phyloP scores from a whole-genome alignment of 345 rosid species.

The Aurinia saxatilis region DNA sequence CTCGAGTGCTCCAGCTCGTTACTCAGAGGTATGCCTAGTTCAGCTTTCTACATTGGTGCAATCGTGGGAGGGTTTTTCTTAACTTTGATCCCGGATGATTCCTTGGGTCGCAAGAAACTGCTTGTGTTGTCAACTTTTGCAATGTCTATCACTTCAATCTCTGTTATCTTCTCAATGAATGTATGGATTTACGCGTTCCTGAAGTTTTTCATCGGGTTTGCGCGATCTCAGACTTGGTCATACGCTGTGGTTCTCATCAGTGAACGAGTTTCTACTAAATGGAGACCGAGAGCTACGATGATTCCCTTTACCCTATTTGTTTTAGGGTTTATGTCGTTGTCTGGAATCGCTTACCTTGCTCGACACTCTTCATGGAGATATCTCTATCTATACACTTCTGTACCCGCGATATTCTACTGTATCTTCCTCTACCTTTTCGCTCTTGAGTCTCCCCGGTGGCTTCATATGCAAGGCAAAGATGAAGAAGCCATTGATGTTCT shows the following conservation, averaged over 20 bases:
- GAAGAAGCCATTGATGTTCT: slow-evolving; percentile 32
- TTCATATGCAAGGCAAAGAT: slow-evolving; percentile 33
- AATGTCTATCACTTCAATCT: slow-evolving; percentile 37
- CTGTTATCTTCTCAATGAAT: slow-evolving; percentile 35
- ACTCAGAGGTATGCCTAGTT: slow-evolving; percentile 44
- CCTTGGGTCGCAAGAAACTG: slow-evolving; percentile 59
- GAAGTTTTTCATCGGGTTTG: slow-evolving; percentile 39
- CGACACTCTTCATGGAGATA: slow-evolving; percentile 40
- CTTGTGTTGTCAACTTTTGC: slow-evolving; percentile 35
- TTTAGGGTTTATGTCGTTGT: slow-evolving; percentile 45
- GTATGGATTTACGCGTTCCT: slow-evolving; percentile 40
- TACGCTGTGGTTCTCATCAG: slow-evolving; percentile 37
- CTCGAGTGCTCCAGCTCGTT: slow-evolving; percentile 40
- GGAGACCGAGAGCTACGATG: slow-evolving; percentile 43
- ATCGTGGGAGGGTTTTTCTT: slow-evolving; percentile 41
- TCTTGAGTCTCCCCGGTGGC: slow-evolving; percentile 54
- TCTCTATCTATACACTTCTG: slow-evolving; percentile 38
- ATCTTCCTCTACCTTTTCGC: slow-evolving; percentile 25
- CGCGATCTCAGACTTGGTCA: slow-evolving; percentile 39
- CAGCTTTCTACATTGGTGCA: slow-evolving; percentile 56
- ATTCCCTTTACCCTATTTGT: slow-evolving; percentile 40
- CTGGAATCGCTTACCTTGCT: slow-evolving; percentile 33
- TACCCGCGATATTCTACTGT: slow-evolving; percentile 30
- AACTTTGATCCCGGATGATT: slow-evolving; percentile 47
- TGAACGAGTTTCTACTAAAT: slow-evolving; percentile 34